Base-by-base conservation (phyloP, 441 rosid genomes). In the Euphorbia corollata region DNA sequence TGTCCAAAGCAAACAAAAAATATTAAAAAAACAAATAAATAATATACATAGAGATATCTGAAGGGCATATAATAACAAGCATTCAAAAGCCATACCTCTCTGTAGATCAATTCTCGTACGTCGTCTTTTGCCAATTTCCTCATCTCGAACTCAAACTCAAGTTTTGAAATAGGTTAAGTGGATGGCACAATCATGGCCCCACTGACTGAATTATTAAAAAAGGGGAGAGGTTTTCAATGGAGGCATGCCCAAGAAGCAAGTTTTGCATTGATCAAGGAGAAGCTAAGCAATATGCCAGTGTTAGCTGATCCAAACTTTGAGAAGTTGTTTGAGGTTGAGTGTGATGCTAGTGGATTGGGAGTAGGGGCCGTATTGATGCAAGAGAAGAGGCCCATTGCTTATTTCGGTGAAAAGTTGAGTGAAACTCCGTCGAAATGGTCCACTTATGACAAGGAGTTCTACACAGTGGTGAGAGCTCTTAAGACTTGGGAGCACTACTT, bases 111-210 rank as follows among this genome's bases (percentile, higher is more conserved):
- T 82, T 95, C 98, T 79, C 99, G 83, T 55, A 92, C 99, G 78
- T 92, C 98, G 68, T 95, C 98, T 81, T 92, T 92, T 20, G 89
- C 77, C 71, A 92, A 54, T 78, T 90, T 95, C 77, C 89, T 87
- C 79, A 98, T 85, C 83, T 95, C 99, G 75, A 95, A 95, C 77
- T 95, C 98, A 77, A 95, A 95, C 80, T 95, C 99, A 65, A 95
- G 81, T 76, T 92, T 95, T 59, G 98, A 90, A 77, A 95, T 90
- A 24, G 99, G 87, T 75, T 81, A 88, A 24, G 97, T 86, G 27
- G 93, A 77, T 58, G 94, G 41, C 41, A 27, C 32, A 27, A 39
- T 39, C 8, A 7, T 39, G 8, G 8, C 45, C 8, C 45, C 45
- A 2, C 12, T 39, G 4, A 39, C 45, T 7, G 45, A 39, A 7